A percentile compares a stretch with the other conserved stretches of the same genome.
Conservation (phyloP, 2,329 filamentous ascomycete genomes). For the Fusarium luffae region DNA sequence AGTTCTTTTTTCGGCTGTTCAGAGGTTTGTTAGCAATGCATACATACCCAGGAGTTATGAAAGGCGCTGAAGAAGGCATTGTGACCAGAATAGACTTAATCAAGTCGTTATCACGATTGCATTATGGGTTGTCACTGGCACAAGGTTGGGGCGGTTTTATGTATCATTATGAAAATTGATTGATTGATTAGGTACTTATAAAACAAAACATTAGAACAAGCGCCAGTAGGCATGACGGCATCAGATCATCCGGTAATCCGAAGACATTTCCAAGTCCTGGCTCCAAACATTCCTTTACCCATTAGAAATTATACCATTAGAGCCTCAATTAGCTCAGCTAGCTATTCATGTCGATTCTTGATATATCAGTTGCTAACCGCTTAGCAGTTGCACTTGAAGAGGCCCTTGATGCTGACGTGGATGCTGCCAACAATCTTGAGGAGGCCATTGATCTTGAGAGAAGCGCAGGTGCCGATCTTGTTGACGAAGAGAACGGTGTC, state of each 20-base stretch:
- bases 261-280: slow-evolving; percentile 8
- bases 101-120: neutral
- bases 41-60: slow-evolving; percentile 21
- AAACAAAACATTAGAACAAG: slow-evolving; percentile 9
- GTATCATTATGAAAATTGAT: slow-evolving; percentile 14
- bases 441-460: slow-evolving; percentile 46
- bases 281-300: slow-evolving; percentile 12
- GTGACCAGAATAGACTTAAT: too few species aligned
- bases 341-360: neutral
- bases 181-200: neutral
- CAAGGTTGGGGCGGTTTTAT: neutral
- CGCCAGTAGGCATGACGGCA: slow-evolving; percentile 2
- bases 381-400: slow-evolving; percentile 52
- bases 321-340: neutral
- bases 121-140: neutral
- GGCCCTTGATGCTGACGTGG: slow-evolving; percentile 45
- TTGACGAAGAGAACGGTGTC: slow-evolving; percentile 47
- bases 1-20: neutral
- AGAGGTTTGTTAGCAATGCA: neutral
- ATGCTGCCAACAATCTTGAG: slow-evolving; percentile 51
- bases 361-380: neutral
- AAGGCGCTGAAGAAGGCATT: neutral
- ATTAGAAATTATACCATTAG: slow-evolving; percentile 20
- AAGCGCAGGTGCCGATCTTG: slow-evolving; percentile 43
- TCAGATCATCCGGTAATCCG: slow-evolving; percentile 28